phyloP scores from a whole-genome alignment of 305 asterid genomes.

The Ajuga reptans region DNA sequence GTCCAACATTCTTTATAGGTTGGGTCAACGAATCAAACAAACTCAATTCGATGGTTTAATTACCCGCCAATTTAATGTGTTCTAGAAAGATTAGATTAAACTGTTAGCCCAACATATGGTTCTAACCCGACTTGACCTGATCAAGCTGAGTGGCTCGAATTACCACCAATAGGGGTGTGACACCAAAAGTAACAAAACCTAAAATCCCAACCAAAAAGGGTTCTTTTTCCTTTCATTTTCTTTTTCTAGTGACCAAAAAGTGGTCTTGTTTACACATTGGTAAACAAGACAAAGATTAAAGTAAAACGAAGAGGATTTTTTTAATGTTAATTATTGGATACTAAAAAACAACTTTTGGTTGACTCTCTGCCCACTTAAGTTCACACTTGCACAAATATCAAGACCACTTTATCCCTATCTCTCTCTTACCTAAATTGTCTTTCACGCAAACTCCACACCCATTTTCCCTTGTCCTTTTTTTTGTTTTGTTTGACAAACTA shows the following conservation, averaged over 20 bases:
- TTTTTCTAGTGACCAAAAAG: not conserved
- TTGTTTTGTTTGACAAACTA: conserved; percentile 6
- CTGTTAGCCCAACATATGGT: too few relatives aligned
- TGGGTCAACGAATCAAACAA: too few relatives aligned
- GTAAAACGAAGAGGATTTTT: not conserved
- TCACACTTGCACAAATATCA: conserved; percentile 20
- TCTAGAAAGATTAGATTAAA: too few relatives aligned
- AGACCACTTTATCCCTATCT: not conserved
- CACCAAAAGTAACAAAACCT: not conserved
- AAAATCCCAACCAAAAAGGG: not conserved
- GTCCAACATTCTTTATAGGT: too few relatives aligned
- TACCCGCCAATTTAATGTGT: too few relatives aligned
- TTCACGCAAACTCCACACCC: conserved; percentile 15
- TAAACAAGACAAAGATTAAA: conserved; percentile 10
- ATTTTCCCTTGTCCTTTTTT: not conserved
- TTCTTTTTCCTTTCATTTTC: too few relatives aligned
- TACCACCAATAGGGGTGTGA: not conserved
- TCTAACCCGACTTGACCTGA: too few relatives aligned
- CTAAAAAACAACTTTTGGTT: not conserved
- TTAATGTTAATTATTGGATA: conserved; percentile 1
- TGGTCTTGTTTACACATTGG: conserved; percentile 14
- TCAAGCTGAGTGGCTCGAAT: too few relatives aligned
- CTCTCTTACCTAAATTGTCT: conserved; percentile 13
- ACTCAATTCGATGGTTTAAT: too few relatives aligned
- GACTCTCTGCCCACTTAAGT: not conserved